These are phyloP conservation scores for Binderoboletus segoi DNA, from an alignment of 1,284 basidiomycete species.

Conservation along the genomic window DNA sequence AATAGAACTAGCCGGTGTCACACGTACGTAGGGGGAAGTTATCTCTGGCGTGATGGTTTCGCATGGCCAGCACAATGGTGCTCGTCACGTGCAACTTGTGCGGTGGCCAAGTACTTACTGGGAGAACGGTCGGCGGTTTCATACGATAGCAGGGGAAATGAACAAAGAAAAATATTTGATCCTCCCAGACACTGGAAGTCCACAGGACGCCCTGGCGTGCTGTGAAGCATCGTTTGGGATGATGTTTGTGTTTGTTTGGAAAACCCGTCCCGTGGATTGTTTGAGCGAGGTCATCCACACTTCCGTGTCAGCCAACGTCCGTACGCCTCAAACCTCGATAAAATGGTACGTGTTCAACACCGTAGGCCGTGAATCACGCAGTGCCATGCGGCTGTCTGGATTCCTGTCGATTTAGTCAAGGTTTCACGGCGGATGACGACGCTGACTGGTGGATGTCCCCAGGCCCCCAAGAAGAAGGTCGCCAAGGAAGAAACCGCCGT, in stretches of 20 bases:
- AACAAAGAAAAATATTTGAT: too few relatives aligned
- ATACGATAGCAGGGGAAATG: too few relatives aligned
- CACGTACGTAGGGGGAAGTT: not conserved
- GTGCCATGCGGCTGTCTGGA: not conserved
- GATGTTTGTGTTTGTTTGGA: slow-evolving; percentile 33
- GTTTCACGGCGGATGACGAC: slow-evolving; percentile 40
- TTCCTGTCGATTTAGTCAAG: slow-evolving; percentile 3
- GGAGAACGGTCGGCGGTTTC: too few relatives aligned
- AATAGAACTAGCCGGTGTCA: not conserved
- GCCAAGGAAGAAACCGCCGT: slow-evolving; percentile 81
- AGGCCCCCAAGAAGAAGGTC: slow-evolving; percentile 84
- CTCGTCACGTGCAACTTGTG: too few relatives aligned
- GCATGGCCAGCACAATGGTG: too few relatives aligned
- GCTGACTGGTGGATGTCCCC: slow-evolving; percentile 45
- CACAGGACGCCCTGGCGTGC: too few relatives aligned
- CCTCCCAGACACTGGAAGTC: too few relatives aligned
- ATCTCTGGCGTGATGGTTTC: too few relatives aligned
- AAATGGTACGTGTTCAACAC: slow-evolving; percentile 30
- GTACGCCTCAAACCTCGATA: slow-evolving; percentile 23
- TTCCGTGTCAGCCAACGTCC: slow-evolving; percentile 7
- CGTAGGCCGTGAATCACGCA: not conserved
- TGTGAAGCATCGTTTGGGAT: too few relatives aligned
- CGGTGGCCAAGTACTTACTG: not conserved
- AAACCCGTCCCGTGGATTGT: not conserved
- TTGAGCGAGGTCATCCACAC: slow-evolving; percentile 5